phyloP scores from a whole-genome alignment of 225 moss, liverwort and hornwort genomes.

The Bryum argenteum region DNA sequence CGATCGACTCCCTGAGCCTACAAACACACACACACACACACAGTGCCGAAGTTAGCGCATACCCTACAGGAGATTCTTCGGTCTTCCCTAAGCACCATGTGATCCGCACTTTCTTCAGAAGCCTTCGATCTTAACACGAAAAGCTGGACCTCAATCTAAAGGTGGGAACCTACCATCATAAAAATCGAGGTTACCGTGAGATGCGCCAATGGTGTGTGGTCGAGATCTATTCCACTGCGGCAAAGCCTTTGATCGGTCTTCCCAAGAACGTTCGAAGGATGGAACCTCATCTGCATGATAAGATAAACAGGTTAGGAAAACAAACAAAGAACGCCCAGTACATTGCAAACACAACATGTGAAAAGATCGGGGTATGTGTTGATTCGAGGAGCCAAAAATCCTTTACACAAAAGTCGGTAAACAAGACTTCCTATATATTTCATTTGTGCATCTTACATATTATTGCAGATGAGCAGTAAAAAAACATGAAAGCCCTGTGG shows the following conservation, averaged over 20 bases:
- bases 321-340: not conserved
- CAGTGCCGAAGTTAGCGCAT: slow-evolving; percentile 15
- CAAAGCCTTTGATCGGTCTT: slow-evolving; percentile 45
- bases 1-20: slow-evolving; percentile 54
- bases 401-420: not conserved
- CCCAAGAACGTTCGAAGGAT: slow-evolving; percentile 55
- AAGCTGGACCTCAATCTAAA: slow-evolving; percentile 18
- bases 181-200: slow-evolving; percentile 37
- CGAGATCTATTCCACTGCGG: slow-evolving; percentile 57
- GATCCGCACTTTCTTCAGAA: slow-evolving; percentile 11
- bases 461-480: not conserved
- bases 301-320: slow-evolving; percentile 16
- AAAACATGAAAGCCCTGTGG: slow-evolving; percentile 3
- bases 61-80: no score
- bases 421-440: not conserved
- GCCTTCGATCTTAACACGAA: slow-evolving; percentile 6
- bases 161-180: slow-evolving; percentile 19
- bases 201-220: slow-evolving; percentile 49
- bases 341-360: not conserved
- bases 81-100: no score
- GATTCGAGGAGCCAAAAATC: slow-evolving; percentile 3
- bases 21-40: slow-evolving; percentile 7
- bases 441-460: not conserved
- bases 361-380: not conserved
- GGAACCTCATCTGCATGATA: slow-evolving; percentile 53